Conservation (phyloP, 345 rosid genomes). For the Rhodomyrtus tomentosa region DNA sequence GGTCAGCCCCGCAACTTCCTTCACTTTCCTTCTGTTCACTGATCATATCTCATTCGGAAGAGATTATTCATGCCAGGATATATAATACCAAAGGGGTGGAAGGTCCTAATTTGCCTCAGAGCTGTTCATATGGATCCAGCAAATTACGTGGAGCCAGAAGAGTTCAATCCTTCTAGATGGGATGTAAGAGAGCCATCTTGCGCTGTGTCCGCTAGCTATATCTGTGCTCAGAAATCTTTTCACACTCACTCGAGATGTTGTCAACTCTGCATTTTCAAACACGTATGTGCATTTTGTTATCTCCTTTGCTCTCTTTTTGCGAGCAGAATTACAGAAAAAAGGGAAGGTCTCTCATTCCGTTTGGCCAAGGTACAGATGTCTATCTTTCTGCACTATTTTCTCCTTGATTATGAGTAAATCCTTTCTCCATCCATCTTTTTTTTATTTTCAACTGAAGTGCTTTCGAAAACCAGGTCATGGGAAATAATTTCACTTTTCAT, state of each 20-base stretch:
- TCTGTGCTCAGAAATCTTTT: not conserved
- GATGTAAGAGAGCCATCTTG: slow-evolving; percentile 5
- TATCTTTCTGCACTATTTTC: slow-evolving; percentile 26
- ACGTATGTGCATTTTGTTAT: not conserved
- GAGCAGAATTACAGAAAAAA: slow-evolving; percentile 12
- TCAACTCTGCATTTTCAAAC: not conserved
- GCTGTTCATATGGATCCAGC: slow-evolving; percentile 9
- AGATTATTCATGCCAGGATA: slow-evolving; percentile 5
- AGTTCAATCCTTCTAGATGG: slow-evolving; percentile 20
- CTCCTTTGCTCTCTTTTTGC: not conserved
- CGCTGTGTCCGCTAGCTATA: not conserved
- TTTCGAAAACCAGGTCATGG: not conserved
- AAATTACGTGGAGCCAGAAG: not conserved
- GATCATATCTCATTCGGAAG: not conserved
- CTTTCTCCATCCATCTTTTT: not conserved
- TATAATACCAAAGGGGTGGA: slow-evolving; percentile 15
- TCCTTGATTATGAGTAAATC: slow-evolving; percentile 19
- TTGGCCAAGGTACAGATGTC: slow-evolving; percentile 30
- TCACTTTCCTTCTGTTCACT: not conserved
- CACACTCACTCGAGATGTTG: not conserved
- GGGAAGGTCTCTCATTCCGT: slow-evolving; percentile 28
- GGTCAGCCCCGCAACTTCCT: slow-evolving; percentile 18
- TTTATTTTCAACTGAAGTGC: not conserved
- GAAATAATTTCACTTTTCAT: not conserved
- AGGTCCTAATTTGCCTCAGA: slow-evolving; percentile 6